These are phyloP conservation scores for Tylopilus sp. DNA, from an alignment of 768 basidiomycete species.

Conservation along the genomic window DNA sequence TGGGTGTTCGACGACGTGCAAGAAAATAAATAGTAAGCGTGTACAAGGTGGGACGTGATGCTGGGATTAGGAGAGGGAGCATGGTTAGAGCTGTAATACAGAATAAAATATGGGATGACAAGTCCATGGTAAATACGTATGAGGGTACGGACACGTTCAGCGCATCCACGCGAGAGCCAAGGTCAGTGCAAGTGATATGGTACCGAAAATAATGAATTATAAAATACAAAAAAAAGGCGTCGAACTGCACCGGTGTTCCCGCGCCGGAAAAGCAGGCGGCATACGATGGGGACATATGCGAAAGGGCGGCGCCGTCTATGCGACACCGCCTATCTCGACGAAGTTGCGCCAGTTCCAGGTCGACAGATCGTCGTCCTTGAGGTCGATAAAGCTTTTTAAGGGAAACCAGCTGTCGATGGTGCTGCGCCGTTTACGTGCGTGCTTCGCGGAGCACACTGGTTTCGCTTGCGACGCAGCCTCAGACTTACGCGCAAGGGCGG, in stretches of 20 bases:
- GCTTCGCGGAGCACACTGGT: slow-evolving; percentile 5
- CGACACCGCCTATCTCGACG: slow-evolving; percentile 48
- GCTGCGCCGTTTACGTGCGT: slow-evolving; percentile 33
- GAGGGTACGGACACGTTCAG: background rate
- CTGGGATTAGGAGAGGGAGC: background rate
- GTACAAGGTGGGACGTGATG: background rate
- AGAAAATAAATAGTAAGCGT: background rate
- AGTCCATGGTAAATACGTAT: background rate
- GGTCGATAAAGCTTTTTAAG: slow-evolving; percentile 62
- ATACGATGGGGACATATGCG: background rate
- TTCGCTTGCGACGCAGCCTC: slow-evolving; percentile 10
- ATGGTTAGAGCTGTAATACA: background rate
- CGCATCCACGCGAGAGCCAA: background rate
- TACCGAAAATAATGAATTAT: background rate
- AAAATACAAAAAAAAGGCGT: background rate
- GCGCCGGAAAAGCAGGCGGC: background rate
- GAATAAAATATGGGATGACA: background rate
- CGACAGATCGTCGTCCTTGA: slow-evolving; percentile 46
- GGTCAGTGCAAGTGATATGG: background rate
- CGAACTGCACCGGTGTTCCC: slow-evolving; percentile 2
- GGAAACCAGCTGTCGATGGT: slow-evolving; percentile 54
- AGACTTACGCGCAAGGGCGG: slow-evolving; percentile 8
- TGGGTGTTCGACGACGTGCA: background rate
- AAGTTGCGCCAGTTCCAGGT: slow-evolving; percentile 61
- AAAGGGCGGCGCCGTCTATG: slow-evolving; percentile 7